phyloP scores from a whole-genome alignment of 768 basidiomycete species.

The Amanita phalloides region DNA sequence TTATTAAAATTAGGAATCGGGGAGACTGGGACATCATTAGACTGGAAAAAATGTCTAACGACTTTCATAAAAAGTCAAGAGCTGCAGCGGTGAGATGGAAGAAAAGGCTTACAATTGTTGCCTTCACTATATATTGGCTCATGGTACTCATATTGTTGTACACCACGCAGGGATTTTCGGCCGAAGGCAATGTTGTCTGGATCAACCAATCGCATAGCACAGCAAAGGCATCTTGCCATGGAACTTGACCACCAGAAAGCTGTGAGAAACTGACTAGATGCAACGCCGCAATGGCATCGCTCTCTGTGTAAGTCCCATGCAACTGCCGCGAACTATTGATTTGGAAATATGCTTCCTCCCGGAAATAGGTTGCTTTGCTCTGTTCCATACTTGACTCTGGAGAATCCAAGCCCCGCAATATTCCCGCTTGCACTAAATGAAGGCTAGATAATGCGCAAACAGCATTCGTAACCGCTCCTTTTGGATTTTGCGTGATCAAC shows the following conservation, averaged over 20 bases:
- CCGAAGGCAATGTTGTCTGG: slow-evolving; percentile 49
- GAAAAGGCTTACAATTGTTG: slow-evolving; percentile 50
- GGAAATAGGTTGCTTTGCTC: slow-evolving; percentile 52
- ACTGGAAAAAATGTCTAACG: slow-evolving; percentile 69
- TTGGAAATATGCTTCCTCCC: slow-evolving; percentile 58
- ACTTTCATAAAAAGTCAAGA: slow-evolving; percentile 32
- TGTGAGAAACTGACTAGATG: slow-evolving; percentile 69
- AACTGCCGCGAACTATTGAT: slow-evolving; percentile 44
- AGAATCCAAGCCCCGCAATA: slow-evolving; percentile 51
- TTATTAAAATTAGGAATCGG: slow-evolving; percentile 55
- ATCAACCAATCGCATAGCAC: slow-evolving; percentile 71
- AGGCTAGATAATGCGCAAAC: slow-evolving; percentile 69
- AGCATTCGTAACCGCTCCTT: slow-evolving; percentile 61
- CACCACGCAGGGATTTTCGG: slow-evolving; percentile 53
- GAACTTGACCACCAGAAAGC: slow-evolving; percentile 53
- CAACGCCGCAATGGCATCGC: slow-evolving; percentile 68
- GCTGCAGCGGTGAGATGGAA: not conserved
- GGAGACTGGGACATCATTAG: slow-evolving; percentile 51
- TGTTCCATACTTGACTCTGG: slow-evolving; percentile 41
- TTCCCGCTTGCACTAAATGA: slow-evolving; percentile 52
- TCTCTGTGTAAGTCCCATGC: slow-evolving; percentile 45
- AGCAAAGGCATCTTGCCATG: slow-evolving; percentile 63
- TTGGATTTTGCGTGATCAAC: slow-evolving; percentile 54
- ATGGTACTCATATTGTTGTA: slow-evolving; percentile 43
- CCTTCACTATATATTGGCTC: slow-evolving; percentile 54